Base-by-base conservation (phyloP, 495 filamentous ascomycete genomes). In the Aspergillus diversus region DNA sequence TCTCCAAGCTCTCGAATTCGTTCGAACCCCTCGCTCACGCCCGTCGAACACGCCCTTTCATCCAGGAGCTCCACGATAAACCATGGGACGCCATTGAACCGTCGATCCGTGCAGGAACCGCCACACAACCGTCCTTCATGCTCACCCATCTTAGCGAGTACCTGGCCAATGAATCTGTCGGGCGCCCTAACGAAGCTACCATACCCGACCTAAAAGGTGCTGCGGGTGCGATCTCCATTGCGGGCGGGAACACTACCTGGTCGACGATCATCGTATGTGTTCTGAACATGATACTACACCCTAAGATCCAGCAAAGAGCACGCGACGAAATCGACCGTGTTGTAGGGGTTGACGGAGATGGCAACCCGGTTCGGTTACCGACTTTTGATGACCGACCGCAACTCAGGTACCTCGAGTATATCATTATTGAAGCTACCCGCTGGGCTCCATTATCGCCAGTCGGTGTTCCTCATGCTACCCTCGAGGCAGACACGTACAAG, bases 381-480 rank as follows among this genome's bases (percentile, higher is more conserved):
- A 43, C 53, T 32, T 70, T 70, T 33, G 66, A 68, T 13, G 68
- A 73, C 53, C 11, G 57, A 4, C 11, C 60, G 3, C 43, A 67
- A 1, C 50, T 80, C 9, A 70, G 64, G 2, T 81, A 80, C 39
- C 63, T 79, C 12, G 63, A 73, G 21, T 66, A 60, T 17, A 58
- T 75, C 8, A 66, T 80, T 33, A 69, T 69, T 56, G 78, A 81
- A 50, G 60, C 69, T 9, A 69, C 69, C 15, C 75, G 78, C 54
- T 79, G 75, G 76, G 68, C 69, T 5, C 76, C 76, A 0, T 61
- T 76, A 5, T 56, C 61, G 0, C 73, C 81, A 1, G 69, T 75
- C 21, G 76, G 70, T 12, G 73, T 89, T 35, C 85, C 85, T 0
- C 86, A 89, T 68, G 76, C 77, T 1, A 75, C 79, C 16, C 61